Percentiles rank a stretch among this genome's conserved stretches.
phyloP scores from a whole-genome alignment of 2,329 filamentous ascomycete genomes.

The Colletotrichum eleusines region DNA sequence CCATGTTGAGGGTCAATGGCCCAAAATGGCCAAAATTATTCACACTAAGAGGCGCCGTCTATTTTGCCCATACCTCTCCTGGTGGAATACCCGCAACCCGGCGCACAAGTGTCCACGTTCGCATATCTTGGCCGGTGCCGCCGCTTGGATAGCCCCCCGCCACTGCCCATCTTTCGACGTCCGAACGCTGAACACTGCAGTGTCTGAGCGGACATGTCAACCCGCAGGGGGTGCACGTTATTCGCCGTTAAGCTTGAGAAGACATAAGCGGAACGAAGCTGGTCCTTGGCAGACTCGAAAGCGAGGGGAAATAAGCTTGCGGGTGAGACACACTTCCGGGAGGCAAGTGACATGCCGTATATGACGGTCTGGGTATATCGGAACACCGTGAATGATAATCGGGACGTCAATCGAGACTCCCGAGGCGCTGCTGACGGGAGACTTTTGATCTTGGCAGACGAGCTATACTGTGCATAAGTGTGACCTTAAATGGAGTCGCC shows the following conservation, averaged over 20 bases:
- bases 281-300: background rate
- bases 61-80: background rate
- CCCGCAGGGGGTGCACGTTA: conserved; percentile 14
- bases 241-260: conserved; percentile 3
- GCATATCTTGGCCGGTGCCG: background rate
- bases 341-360: conserved; percentile 3
- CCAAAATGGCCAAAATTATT: background rate
- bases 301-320: conserved; percentile 12
- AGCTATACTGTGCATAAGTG: background rate
- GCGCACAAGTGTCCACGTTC: conserved; percentile 5
- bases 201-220: conserved; percentile 38
- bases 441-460: background rate
- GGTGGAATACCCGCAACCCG: background rate
- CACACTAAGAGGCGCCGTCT: conserved; percentile 1
- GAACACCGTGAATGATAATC: background rate
- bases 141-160: conserved; percentile 28
- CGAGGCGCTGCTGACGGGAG: background rate
- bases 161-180: conserved; percentile 10
- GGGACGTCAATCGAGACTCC: background rate
- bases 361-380: background rate
- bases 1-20: background rate
- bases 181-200: conserved; percentile 30
- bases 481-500: too few species aligned
- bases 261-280: background rate
- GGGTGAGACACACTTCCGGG: background rate